phyloP scores from a whole-genome alignment of 129 eudicot genomes.

The Kitagawia praeruptora region DNA sequence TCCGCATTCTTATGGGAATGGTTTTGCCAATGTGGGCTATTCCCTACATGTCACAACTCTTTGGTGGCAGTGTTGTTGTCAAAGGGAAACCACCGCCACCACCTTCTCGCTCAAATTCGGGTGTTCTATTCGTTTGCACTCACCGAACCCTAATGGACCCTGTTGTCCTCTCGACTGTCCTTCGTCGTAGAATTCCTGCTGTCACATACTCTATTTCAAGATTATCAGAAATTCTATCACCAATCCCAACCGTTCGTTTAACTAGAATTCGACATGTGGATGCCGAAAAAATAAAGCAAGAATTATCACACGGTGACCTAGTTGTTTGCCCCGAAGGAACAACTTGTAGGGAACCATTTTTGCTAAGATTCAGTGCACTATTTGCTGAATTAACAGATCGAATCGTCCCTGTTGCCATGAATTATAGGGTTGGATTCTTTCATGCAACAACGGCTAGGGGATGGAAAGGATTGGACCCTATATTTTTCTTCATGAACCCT shows the following conservation, averaged over 20 bases:
- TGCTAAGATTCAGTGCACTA: conserved; percentile 65
- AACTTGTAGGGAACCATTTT: conserved; percentile 80
- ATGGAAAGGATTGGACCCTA: conserved; percentile 82
- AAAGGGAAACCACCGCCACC: conserved; percentile 86
- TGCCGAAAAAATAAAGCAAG: conserved; percentile 57
- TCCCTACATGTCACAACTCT: conserved; percentile 37
- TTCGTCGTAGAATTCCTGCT: conserved; percentile 76
- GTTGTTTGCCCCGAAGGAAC: conserved; percentile 86
- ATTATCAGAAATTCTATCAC: conserved; percentile 71
- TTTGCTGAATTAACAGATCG: conserved; percentile 69
- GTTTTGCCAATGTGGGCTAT: conserved; percentile 62
- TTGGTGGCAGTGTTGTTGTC: conserved; percentile 58
- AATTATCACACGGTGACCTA: conserved; percentile 60
- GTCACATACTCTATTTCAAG: conserved; percentile 92
- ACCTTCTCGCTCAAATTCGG: conserved; percentile 40
- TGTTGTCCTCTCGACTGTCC: conserved; percentile 74
- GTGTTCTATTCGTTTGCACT: conserved; percentile 90
- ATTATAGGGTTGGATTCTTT: conserved; percentile 56
- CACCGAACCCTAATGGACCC: conserved; percentile 95
- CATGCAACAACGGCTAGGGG: conserved; percentile 88
- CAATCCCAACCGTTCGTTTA: conserved; percentile 87
- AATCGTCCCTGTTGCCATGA: conserved; percentile 83
- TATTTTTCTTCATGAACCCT: conserved; percentile 91
- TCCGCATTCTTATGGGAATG: conserved; percentile 53
- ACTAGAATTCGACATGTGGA: conserved; percentile 72